Evolutionary conservation across 345 rosid genomes (phyloP).

Genomic region (Dipteronia sinensis): DNA sequence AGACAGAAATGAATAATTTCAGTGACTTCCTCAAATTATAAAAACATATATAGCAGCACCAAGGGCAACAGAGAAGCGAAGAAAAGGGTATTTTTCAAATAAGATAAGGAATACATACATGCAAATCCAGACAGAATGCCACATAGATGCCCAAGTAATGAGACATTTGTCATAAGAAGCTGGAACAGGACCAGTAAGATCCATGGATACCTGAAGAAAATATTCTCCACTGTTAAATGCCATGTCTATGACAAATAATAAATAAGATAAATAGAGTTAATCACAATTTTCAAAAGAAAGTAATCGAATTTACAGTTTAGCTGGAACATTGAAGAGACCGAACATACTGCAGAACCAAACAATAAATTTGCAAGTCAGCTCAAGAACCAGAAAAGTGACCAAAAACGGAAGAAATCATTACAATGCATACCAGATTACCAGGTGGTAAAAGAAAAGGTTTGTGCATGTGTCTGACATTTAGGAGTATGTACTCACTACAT

Average conservation of each 20-base stretch:
- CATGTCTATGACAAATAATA: constrained; percentile 16
- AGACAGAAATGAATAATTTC: background rate
- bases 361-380: constrained; percentile 20
- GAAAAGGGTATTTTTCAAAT: background rate
- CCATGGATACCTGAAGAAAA: constrained; percentile 78
- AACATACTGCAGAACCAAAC: constrained; percentile 71
- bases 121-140: constrained; percentile 98
- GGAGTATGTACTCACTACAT: background rate
- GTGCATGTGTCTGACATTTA: background rate
- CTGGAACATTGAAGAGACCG: constrained; percentile 96
- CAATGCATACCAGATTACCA: background rate
- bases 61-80: constrained; percentile 14
- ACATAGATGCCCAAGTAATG: constrained; percentile 92
- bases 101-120: constrained; percentile 51
- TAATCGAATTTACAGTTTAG: constrained; percentile 63
- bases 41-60: background rate
- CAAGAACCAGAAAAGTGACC: background rate
- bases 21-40: background rate
- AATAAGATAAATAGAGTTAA: constrained; percentile 11
- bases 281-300: constrained; percentile 19
- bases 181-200: constrained; percentile 76
- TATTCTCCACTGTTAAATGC: constrained; percentile 13
- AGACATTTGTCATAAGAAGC: constrained; percentile 89
- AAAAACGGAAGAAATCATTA: background rate
- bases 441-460: background rate